Conservation (phyloP, 768 basidiomycete species). For the Gelatoporia subvermispora region DNA sequence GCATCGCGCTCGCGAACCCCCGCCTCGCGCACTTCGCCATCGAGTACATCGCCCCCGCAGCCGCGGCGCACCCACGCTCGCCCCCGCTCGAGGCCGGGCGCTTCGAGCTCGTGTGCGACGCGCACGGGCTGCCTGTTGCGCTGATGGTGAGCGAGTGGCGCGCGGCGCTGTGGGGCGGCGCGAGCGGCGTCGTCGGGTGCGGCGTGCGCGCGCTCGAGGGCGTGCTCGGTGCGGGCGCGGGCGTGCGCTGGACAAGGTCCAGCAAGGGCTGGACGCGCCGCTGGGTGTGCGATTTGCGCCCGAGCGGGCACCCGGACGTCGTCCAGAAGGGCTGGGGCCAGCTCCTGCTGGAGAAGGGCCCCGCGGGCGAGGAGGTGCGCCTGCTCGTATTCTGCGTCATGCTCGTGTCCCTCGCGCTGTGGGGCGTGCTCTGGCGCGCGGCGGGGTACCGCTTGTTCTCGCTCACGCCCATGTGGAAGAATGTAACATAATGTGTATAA, state of each 20-base stretch:
- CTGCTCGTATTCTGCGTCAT: slow-evolving; percentile 51
- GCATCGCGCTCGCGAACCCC: slow-evolving; percentile 62
- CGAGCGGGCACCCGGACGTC: slow-evolving; percentile 30
- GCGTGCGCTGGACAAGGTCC: slow-evolving; percentile 1
- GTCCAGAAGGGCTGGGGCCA: slow-evolving; percentile 37
- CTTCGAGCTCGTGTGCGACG: slow-evolving; percentile 54
- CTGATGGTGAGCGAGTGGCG: slow-evolving; percentile 48
- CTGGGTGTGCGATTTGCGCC: slow-evolving; percentile 29
- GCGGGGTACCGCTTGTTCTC: background rate
- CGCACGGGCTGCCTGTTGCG: slow-evolving; percentile 57
- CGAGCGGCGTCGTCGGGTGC: slow-evolving; percentile 1
- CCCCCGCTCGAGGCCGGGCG: slow-evolving; percentile 40
- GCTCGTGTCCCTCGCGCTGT: slow-evolving; percentile 44
- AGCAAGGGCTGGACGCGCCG: slow-evolving; percentile 15
- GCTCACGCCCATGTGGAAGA: background rate
- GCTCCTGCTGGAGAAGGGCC: slow-evolving; percentile 50
- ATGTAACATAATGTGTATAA: too few relatives aligned
- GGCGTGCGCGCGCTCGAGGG: background rate
- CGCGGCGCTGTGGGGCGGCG: slow-evolving; percentile 33
- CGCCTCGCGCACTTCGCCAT: slow-evolving; percentile 61
- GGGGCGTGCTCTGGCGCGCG: slow-evolving; percentile 34
- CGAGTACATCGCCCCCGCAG: slow-evolving; percentile 58
- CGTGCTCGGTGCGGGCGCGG: slow-evolving; percentile 2
- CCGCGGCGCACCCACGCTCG: slow-evolving; percentile 40
- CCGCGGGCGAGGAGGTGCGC: slow-evolving; percentile 66